phyloP scores from a whole-genome alignment of 1,284 basidiomycete genomes.

The Xerocomus cyaneibrunnescens region DNA sequence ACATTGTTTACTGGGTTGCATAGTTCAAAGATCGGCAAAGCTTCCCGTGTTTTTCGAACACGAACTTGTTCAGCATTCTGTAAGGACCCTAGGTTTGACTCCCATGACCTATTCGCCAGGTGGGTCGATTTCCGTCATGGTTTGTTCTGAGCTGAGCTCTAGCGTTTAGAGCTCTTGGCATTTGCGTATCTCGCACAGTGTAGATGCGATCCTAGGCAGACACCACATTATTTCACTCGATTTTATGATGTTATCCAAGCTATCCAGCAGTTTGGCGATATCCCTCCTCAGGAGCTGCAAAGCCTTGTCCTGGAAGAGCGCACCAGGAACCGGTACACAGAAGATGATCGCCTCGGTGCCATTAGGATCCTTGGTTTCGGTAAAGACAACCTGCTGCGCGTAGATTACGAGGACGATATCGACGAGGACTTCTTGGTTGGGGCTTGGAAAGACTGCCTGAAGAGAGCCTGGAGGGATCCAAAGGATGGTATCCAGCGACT shows the following conservation, averaged over 20 bases:
- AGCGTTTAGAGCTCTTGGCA: constrained; percentile 56
- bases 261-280: constrained; percentile 46
- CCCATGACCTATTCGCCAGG: constrained; percentile 61
- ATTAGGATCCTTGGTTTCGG: constrained; percentile 64
- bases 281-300: constrained; percentile 48
- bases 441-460: constrained; percentile 65
- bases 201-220: constrained; percentile 68
- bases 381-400: constrained; percentile 50
- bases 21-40: constrained; percentile 55
- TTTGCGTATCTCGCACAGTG: constrained; percentile 77
- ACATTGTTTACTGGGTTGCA: constrained; percentile 11
- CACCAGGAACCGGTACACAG: constrained; percentile 61
- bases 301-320: constrained; percentile 58
- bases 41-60: constrained; percentile 41
- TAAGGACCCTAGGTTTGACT: constrained; percentile 60
- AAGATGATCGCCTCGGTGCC: constrained; percentile 50
- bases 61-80: constrained; percentile 40
- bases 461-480: constrained; percentile 59
- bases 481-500: constrained; percentile 45
- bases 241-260: constrained; percentile 51
- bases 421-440: constrained; percentile 65
- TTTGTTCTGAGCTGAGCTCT: constrained; percentile 4
- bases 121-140: constrained; percentile 30
- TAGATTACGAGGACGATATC: constrained; percentile 66
- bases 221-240: constrained; percentile 59